Evolutionary conservation across 2,329 filamentous ascomycete genomes (phyloP).

Genomic region (Tolypocladium inflatum): DNA sequence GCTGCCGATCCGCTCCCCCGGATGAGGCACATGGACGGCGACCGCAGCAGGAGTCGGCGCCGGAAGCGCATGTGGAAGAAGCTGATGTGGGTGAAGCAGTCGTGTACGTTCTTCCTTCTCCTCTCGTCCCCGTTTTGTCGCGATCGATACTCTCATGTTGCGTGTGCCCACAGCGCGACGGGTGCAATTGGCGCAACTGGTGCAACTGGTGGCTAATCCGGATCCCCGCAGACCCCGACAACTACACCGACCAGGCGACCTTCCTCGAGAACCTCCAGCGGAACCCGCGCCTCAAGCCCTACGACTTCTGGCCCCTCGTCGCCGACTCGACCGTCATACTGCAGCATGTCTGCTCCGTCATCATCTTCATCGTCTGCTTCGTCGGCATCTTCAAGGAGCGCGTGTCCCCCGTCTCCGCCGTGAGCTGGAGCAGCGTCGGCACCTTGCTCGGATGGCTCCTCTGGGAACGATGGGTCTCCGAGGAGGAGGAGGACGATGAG

Average conservation of each 20-base stretch:
- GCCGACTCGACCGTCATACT: slow-evolving; percentile 94
- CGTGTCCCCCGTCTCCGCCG: slow-evolving; percentile 82
- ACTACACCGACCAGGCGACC: slow-evolving; percentile 94
- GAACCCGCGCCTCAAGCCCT: slow-evolving; percentile 86
- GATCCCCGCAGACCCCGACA: slow-evolving; percentile 70
- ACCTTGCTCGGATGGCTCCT: slow-evolving; percentile 83
- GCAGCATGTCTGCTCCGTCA: slow-evolving; percentile 90
- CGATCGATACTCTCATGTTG: neutral
- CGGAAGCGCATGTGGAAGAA: slow-evolving; percentile 83
- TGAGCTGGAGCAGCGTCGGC: slow-evolving; percentile 71
- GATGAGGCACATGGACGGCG: slow-evolving; percentile 37
- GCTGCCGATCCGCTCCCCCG: slow-evolving; percentile 21
- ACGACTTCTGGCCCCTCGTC: slow-evolving; percentile 96
- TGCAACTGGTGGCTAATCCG: neutral
- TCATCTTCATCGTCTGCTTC: slow-evolving; percentile 91
- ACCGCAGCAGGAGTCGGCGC: slow-evolving; percentile 55
- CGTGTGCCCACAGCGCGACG: neutral
- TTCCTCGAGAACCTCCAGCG: slow-evolving; percentile 94
- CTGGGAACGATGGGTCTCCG: slow-evolving; percentile 84
- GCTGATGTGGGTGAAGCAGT: slow-evolving; percentile 94
- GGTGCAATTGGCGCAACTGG: neutral
- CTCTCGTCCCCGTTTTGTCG: neutral
- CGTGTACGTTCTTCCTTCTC: slow-evolving; percentile 46
- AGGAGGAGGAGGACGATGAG: slow-evolving; percentile 43
- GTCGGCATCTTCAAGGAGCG: slow-evolving; percentile 80